Percentiles rank a stretch among this genome's conserved stretches.
phyloP scores from a whole-genome alignment of 176 grass and related monocot genomes.

The Cenchrus fungigraminus region DNA sequence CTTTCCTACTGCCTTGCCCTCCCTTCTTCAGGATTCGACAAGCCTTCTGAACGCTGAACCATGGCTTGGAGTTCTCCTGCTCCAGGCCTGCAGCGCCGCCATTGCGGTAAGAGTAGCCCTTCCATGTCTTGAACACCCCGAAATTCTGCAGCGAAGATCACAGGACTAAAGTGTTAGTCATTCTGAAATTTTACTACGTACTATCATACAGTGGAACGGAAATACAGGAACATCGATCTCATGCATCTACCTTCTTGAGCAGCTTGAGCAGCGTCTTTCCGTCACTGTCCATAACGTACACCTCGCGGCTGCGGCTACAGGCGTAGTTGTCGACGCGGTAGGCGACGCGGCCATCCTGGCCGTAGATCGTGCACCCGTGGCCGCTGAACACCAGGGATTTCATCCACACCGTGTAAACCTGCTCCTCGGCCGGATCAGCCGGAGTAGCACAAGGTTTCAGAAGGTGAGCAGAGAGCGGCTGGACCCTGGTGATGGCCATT shows the following conservation, averaged over 20 bases:
- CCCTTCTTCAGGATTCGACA: slow-evolving; percentile 30
- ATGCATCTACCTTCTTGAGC: slow-evolving; percentile 51
- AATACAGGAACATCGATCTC: background rate
- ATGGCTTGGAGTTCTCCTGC: slow-evolving; percentile 37
- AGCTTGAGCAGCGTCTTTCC: slow-evolving; percentile 65
- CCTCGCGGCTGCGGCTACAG: slow-evolving; percentile 57
- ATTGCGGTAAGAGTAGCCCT: slow-evolving; percentile 28
- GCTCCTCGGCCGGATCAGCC: background rate
- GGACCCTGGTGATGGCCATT: slow-evolving; percentile 39
- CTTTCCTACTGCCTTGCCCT: slow-evolving; percentile 21
- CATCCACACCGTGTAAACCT: slow-evolving; percentile 80
- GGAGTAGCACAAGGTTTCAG: background rate
- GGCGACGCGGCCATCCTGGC: slow-evolving; percentile 57
- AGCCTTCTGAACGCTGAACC: slow-evolving; percentile 65
- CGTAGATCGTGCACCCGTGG: slow-evolving; percentile 73
- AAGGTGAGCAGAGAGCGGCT: slow-evolving; percentile 35
- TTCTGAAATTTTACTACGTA: background rate
- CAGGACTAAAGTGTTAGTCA: background rate
- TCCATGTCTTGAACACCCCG: slow-evolving; percentile 43
- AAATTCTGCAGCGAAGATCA: slow-evolving; percentile 37
- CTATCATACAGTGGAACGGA: background rate
- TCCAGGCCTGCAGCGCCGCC: background rate
- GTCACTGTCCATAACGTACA: slow-evolving; percentile 69
- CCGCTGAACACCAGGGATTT: slow-evolving; percentile 72
- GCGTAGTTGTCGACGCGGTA: slow-evolving; percentile 89